Evolutionary conservation across 306 rosid genomes (phyloP).

Genomic region (cucumber (Cucumis sativus)): Cucumber_9930_V3 NC_026661.2:19694001-19694500

Average conservation of each 20-base stretch:
- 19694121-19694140: slow-evolving; percentile 53
- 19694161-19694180: slow-evolving; percentile 89
- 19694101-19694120: slow-evolving; percentile 33
- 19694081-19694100: slow-evolving; percentile 4
- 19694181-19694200: slow-evolving; percentile 62
- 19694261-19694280: not conserved
- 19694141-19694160: slow-evolving; percentile 89
- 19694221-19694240: slow-evolving; percentile 78
- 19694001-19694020: not conserved
- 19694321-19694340: slow-evolving; percentile 61
- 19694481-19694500: not conserved
- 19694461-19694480: not conserved
- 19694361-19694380: slow-evolving; percentile 73
- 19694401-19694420: slow-evolving; percentile 40
- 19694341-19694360: slow-evolving; percentile 57
- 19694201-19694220: slow-evolving; percentile 71
- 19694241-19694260: not conserved
- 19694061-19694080: not conserved
- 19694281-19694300: not conserved
- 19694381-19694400: slow-evolving; percentile 44
- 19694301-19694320: slow-evolving; percentile 38
- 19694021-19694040: not conserved
- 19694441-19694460: too few species aligned
- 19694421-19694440: not conserved
- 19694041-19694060: not conserved